Base-by-base conservation (phyloP, 2,329 filamentous ascomycete genomes). In the Aspergillus sergii region DNA sequence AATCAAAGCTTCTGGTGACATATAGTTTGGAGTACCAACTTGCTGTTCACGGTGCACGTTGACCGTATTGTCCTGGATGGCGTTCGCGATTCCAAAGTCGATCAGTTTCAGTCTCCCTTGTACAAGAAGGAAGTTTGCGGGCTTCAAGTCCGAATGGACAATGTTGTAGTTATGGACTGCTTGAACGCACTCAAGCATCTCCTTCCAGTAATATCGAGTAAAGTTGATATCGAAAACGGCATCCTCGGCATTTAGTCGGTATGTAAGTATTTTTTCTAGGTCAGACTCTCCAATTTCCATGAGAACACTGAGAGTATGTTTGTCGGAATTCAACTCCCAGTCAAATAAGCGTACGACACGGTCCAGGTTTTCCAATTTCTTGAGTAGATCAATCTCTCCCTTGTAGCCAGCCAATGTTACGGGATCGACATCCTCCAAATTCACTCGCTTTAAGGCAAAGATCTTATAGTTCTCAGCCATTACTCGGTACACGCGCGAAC, bases 241-340 rank as follows among this genome's bases (percentile, higher is more conserved):
- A 59, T 91, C 87, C 64, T 93, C 90, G 0, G 84, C 86, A 72
- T 89, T 92, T 71, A 92, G 82, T 11, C 89, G 88, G 67, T 89
- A 86, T 41, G 89, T 89, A 67, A 99, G 85, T 59, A 98, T 88
- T 60, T 90, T 92, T 74, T 96, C 91, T 72, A 99, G 86, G 77
- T 99, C 95, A 26, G 94, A 88, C 79, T 99, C 95, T 68, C 95
- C 95, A 75, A 97, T 91, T 80, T 99, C 95, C 94, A 99, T 97
- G 63, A 99, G 88, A 76, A 99, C 87, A 73, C 89, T 94, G 61
- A 99, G 87, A 67, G 91, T 88, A 69, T 96, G 90, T 78, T 96
- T 97, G 72, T 95, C 92, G 58, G 93, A 89, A 75, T 98, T 98
- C 74, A 98, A 85, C 78, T 99, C 94, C 81, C 90, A 97, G 77